Conservation (phyloP, 106 monocot species). For the Hemerocallis citrina region DNA sequence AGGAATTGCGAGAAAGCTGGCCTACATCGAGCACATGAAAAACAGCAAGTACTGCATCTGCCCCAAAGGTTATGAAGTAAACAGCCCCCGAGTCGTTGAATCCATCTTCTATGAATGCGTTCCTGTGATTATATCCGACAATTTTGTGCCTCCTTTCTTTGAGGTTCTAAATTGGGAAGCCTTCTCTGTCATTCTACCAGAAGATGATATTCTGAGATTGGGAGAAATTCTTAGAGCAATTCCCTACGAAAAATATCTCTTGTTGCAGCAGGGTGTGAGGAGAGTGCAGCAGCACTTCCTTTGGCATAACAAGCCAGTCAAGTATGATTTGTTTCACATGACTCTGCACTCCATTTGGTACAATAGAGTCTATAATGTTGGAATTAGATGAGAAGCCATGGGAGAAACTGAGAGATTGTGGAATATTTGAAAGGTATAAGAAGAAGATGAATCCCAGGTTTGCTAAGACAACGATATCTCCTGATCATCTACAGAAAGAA, state of each 20-base stretch:
- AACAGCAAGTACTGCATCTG: slow-evolving; percentile 71
- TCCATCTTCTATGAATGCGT: slow-evolving; percentile 68
- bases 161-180: slow-evolving; percentile 71
- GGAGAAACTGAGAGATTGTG: too few species aligned
- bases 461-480: too few species aligned
- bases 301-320: slow-evolving; percentile 50
- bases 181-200: slow-evolving; percentile 41
- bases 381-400: slow-evolving; percentile 30
- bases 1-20: slow-evolving; percentile 17
- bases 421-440: too few species aligned
- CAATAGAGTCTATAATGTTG: slow-evolving; percentile 42
- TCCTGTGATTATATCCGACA: slow-evolving; percentile 65
- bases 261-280: slow-evolving; percentile 45
- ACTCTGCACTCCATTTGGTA: slow-evolving; percentile 58
- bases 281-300: slow-evolving; percentile 61
- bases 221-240: slow-evolving; percentile 50
- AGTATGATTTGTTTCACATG: slow-evolving; percentile 73
- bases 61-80: slow-evolving; percentile 62
- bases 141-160: slow-evolving; percentile 65
- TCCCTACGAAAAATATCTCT: slow-evolving; percentile 28
- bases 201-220: slow-evolving; percentile 50
- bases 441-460: too few species aligned
- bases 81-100: slow-evolving; percentile 54
- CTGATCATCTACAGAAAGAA: too few species aligned
- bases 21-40: slow-evolving; percentile 50